phyloP scores from a whole-genome alignment of 78 protist species.

The slime mould (Dictyostelium discoideum) region DNA sequence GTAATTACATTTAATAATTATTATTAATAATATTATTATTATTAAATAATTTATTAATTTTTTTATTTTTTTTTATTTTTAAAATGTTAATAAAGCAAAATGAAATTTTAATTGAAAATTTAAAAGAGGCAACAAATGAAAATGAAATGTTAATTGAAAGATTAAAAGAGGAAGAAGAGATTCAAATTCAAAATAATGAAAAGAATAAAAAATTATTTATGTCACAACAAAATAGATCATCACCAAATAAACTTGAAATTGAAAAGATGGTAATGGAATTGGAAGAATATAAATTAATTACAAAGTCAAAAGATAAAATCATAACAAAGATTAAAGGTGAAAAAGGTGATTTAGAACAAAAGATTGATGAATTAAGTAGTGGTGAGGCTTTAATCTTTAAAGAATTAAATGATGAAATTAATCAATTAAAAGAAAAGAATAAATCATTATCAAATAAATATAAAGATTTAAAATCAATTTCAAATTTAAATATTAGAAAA shows the following conservation, averaged over 20 bases:
- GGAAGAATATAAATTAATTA: not conserved
- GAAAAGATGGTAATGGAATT: slow-evolving; percentile 25
- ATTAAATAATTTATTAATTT: not conserved
- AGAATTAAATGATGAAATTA: not conserved
- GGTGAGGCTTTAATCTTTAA: not conserved
- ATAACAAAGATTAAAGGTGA: slow-evolving; percentile 25
- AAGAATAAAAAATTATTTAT: not conserved
- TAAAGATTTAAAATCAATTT: slow-evolving; percentile 10
- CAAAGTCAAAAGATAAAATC: slow-evolving; percentile 15
- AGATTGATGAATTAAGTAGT: not conserved
- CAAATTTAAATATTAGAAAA: slow-evolving; percentile 46
- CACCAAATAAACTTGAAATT: not conserved
- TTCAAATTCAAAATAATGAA: not conserved
- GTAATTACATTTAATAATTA: not conserved
- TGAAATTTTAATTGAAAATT: slow-evolving; percentile 28
- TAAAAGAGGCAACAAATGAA: slow-evolving; percentile 55
- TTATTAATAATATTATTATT: too few relatives aligned
- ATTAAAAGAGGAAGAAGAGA: slow-evolving; percentile 15
- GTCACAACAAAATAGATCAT: slow-evolving; percentile 9
- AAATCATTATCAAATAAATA: slow-evolving; percentile 5
- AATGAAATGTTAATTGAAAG: slow-evolving; percentile 53
- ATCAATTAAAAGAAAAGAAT: slow-evolving; percentile 37
- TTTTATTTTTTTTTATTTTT: not conserved
- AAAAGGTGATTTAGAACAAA: not conserved
- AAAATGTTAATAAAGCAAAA: slow-evolving; percentile 45